Base-by-base conservation (phyloP, 495 filamentous ascomycete species). In the Lophiostoma macrostomum region DNA sequence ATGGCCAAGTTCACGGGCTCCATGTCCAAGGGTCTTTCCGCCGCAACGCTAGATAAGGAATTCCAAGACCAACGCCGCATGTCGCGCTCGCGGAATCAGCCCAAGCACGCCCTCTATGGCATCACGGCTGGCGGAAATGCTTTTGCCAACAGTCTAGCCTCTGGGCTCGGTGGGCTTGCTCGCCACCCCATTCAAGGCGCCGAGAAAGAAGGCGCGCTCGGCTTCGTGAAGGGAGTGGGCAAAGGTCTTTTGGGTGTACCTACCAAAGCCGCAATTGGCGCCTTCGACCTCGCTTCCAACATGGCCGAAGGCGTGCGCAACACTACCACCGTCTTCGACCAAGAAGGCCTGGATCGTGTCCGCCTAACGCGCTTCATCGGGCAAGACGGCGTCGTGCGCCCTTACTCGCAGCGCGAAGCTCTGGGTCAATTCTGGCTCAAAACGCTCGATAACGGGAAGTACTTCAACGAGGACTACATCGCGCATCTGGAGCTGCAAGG, bases 381-480 rank as follows among this genome's bases (percentile, higher is more conserved):
- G 16, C 79, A 83, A 30, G 93, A 97, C 66, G 93, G 91, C 28
- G 86, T 97, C 51, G 90, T 98, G 16, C 85, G 93, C 5, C 94
- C 93, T 5, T 98, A 96, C 75, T 89, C 82, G 12, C 91, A 97
- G 68, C 88, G 93, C 13, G 93, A 98, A 74, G 90, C 93, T 0
- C 82, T 98, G 12, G 93, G 93, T 7, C 93, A 98, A 69, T 95
- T 91, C 74, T 98, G 93, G 93, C 82, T 98, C 59, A 98, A 98
- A 75, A 95, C 95, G 18, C 78, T 93, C 1, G 94, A 97, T 64
- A 91, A 95, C 53, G 93, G 93, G 39, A 94, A 91, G 72, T 95
- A 88, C 74, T 98, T 98, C 79, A 83, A 91, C 71, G 94, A 97
- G 69, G 80, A 90, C 64, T 98, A 98, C 71, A 93, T 98, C 64